These are phyloP conservation scores for Solidago caesia DNA, from an alignment of 129 eudicot species.

Conservation along the genomic window DNA sequence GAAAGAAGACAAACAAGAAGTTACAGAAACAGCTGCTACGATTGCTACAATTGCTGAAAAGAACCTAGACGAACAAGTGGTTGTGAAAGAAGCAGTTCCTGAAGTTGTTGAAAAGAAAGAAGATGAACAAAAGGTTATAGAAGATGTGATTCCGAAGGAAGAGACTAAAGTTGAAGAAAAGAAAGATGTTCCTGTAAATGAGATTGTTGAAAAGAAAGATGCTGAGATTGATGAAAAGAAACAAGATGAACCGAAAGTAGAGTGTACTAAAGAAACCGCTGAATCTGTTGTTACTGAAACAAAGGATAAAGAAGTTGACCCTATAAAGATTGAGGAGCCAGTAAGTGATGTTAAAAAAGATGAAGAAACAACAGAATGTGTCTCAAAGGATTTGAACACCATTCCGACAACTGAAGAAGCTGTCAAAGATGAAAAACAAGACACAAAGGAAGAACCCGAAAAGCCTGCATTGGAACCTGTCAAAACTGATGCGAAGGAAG, in stretches of 20 bases:
- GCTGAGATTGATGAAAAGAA: constrained; percentile 13
- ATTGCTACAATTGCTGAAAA: constrained; percentile 13
- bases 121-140: not conserved
- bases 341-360: constrained; percentile 24
- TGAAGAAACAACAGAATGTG: not conserved
- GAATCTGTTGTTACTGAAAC: constrained; percentile 23
- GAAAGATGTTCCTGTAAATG: constrained; percentile 24
- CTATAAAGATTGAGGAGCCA: constrained; percentile 30
- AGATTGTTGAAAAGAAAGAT: constrained; percentile 19
- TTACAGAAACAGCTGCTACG: not conserved
- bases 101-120: constrained; percentile 25
- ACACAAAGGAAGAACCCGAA: constrained; percentile 24
- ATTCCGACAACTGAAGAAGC: not conserved
- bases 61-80: constrained; percentile 19
- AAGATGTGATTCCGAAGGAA: no score
- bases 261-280: constrained; percentile 18
- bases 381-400: not conserved
- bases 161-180: not conserved
- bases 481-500: constrained; percentile 28
- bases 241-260: constrained; percentile 26
- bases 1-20: constrained; percentile 17
- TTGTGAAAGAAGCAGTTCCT: constrained; percentile 14
- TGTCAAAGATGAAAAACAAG: constrained; percentile 33
- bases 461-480: constrained; percentile 25
- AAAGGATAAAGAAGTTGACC: constrained; percentile 29